Conservation (phyloP, 1,139 yeast species). For the Suzukiozyma palmioleophila region DNA sequence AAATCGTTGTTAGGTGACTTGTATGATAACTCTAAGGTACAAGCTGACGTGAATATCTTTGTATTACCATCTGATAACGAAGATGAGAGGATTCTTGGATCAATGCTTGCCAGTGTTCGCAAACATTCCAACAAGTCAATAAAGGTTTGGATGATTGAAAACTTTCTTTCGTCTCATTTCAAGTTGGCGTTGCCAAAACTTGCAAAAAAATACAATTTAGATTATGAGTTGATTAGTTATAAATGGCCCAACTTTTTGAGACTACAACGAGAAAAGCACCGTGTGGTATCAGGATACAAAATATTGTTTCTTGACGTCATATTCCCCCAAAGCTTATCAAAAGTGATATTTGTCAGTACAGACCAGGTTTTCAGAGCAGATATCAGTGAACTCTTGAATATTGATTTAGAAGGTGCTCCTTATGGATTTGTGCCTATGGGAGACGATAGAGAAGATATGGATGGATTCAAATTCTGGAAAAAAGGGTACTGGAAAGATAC, state of each 20-base stretch:
- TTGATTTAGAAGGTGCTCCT: conserved; percentile 72
- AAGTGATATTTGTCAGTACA: conserved; percentile 82
- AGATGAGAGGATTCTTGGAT: conserved; percentile 68
- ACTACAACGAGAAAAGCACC: conserved; percentile 67
- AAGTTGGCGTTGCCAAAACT: conserved; percentile 56
- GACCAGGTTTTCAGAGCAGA: conserved; percentile 78
- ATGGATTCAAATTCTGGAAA: conserved; percentile 89
- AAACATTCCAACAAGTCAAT: conserved; percentile 56
- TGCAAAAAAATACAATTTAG: conserved; percentile 53
- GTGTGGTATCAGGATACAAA: conserved; percentile 86
- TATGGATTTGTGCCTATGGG: conserved; percentile 90
- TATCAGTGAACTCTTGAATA: conserved; percentile 57
- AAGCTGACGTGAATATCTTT: conserved; percentile 74
- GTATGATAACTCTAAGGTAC: conserved; percentile 11
- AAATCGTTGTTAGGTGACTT: conserved; percentile 22
- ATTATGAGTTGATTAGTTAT: conserved; percentile 71
- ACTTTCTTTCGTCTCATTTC: conserved; percentile 69
- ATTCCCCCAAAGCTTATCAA: conserved; percentile 73
- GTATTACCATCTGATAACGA: conserved; percentile 77
- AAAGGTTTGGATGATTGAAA: conserved; percentile 86
- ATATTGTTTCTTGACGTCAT: conserved; percentile 80
- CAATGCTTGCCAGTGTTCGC: conserved; percentile 78
- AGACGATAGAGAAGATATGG: conserved; percentile 75
- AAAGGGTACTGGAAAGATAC: conserved; percentile 82
- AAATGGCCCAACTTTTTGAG: conserved; percentile 93